Evolutionary conservation across 192 early-diverging fungal genomes (phyloP), one percentile per base, ranked within the genome.

Genomic region (Coemansia sp.): DNA sequence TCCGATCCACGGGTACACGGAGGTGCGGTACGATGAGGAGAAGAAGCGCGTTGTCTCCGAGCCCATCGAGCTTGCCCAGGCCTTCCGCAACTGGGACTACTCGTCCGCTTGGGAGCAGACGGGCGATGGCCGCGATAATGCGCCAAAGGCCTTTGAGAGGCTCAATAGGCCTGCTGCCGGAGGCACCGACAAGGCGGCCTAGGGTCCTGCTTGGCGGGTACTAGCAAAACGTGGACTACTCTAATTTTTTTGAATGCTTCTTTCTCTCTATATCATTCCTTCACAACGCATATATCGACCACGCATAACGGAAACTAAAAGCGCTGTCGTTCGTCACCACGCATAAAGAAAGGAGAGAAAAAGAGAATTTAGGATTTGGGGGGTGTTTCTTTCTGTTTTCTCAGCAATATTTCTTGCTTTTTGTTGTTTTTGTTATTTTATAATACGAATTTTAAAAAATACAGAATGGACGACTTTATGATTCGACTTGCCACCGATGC

Each of bases 1-100:
- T 86, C 97, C 97, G 54, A 85, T 99, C 48, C 96, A 94, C 42
- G 96, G 97, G n/a, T 99, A 98, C 75, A 95, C 98, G 9, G 97
- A 98, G 85, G 94, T 98, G 41, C 85, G 97, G 60, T 99, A 98
- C 76, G 97, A 99, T 76, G 97, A 99, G 64, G 94, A 95, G 76
- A 93, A 94, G 87, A 99, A 99, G 88, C 86, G 97, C 48, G 95
- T 99, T 15, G 91, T 99, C 48, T 88, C 93, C 38, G 97, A 99
- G 72, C 95, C 95, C 23, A 86, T 99, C 56, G 96, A 99, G 79
- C 84, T 99, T 61, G 88, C 95, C 2, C 97, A 99, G 86, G 90
- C 93, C 26, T 95, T 98, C 87, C 87, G 97, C 66, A 92, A 93
- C 85, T 98, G 96, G 86, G 97, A 99, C 62, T 93, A 93, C 76